Conservation (phyloP, 352 stramenopile species). For the Pythium aphanidermatum region DNA sequence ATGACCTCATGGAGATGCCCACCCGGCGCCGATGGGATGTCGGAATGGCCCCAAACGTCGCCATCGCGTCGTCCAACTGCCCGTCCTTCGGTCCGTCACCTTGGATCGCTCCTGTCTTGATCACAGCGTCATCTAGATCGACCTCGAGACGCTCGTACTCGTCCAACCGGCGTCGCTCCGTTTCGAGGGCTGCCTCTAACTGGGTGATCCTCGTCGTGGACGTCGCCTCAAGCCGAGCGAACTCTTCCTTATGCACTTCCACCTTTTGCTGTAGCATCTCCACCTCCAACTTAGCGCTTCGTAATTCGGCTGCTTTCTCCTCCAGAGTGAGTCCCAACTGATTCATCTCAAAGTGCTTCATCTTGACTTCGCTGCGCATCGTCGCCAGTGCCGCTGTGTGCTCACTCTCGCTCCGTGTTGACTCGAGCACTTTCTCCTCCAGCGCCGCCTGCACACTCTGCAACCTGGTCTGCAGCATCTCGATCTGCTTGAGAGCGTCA, state of each 20-base stretch:
- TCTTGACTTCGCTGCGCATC: conserved; percentile 64
- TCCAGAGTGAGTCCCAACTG: conserved; percentile 58
- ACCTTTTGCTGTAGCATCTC: conserved; percentile 79
- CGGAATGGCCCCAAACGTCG: conserved; percentile 60
- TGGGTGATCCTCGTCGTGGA: conserved; percentile 56
- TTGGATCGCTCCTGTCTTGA: conserved; percentile 49
- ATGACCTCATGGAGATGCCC: conserved; percentile 3
- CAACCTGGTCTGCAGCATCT: conserved; percentile 46
- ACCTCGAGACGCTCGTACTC: conserved; percentile 74
- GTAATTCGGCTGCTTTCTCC: conserved; percentile 34
- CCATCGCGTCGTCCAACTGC: conserved; percentile 36
- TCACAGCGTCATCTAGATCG: conserved; percentile 57
- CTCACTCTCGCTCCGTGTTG: conserved; percentile 42
- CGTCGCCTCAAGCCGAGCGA: conserved; percentile 55
- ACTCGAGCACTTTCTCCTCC: conserved; percentile 56
- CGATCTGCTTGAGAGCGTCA: conserved; percentile 52
- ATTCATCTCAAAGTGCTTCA: conserved; percentile 75
- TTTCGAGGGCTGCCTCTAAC: conserved; percentile 43
- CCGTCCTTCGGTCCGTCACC: neutral
- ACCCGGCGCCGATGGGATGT: conserved; percentile 61
- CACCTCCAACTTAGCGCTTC: conserved; percentile 32
- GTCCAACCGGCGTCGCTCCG: conserved; percentile 51
- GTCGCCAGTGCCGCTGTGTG: conserved; percentile 43
- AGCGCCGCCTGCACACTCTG: conserved; percentile 36
- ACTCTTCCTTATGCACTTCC: conserved; percentile 63